Conservation (phyloP, 169 alveolate species). For the Perkinsus chesapeaki region DNA sequence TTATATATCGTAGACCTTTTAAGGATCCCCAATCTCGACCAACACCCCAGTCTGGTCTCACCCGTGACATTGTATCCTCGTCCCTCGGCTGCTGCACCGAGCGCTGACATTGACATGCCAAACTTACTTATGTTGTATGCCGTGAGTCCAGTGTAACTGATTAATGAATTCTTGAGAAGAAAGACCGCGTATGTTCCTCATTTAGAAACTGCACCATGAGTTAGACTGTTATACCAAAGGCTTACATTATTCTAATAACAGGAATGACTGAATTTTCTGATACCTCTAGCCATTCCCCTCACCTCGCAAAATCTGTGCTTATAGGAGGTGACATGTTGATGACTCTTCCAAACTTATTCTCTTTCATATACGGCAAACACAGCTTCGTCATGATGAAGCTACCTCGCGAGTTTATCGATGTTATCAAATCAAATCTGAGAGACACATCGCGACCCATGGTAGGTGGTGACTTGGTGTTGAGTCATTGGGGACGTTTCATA, state of each 20-base stretch:
- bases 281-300: neutral
- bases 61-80: neutral
- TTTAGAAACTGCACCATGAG: too few relatives aligned
- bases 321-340: conserved; percentile 7
- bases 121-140: conserved; percentile 13
- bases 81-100: conserved; percentile 7
- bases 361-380: neutral
- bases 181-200: neutral
- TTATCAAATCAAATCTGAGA: neutral
- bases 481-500: too few relatives aligned
- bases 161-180: neutral
- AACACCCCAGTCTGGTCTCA: neutral
- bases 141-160: neutral
- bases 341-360: conserved; percentile 6
- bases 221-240: too few relatives aligned
- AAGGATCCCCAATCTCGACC: too few relatives aligned
- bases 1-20: too few relatives aligned
- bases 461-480: too few relatives aligned
- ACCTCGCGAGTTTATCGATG: neutral
- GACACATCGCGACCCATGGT: too few relatives aligned
- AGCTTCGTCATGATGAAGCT: neutral
- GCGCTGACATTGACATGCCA: conserved; percentile 7
- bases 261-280: neutral
- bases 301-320: neutral
- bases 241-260: too few relatives aligned